Evolutionary conservation across 2,329 filamentous ascomycete genomes (phyloP).

Genomic region (Alternaria burnsii): DNA sequence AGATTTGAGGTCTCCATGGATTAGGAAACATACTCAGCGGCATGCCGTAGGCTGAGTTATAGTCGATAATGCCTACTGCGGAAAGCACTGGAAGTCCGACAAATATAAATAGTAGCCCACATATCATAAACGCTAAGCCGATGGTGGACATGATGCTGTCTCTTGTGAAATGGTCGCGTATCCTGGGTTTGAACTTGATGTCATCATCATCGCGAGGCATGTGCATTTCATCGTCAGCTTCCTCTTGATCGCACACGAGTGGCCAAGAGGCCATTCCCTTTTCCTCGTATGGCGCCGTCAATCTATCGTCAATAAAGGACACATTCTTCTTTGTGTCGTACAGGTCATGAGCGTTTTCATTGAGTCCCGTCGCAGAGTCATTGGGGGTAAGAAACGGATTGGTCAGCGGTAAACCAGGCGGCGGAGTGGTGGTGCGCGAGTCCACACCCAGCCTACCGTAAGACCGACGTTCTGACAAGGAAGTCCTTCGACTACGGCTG

Average conservation of each 20-base stretch:
- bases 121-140: slow-evolving; percentile 56
- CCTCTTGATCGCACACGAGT: slow-evolving; percentile 60
- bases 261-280: slow-evolving; percentile 54
- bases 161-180: slow-evolving; percentile 57
- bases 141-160: slow-evolving; percentile 55
- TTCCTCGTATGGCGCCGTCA: slow-evolving; percentile 56
- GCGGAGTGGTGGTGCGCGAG: slow-evolving; percentile 27
- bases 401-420: slow-evolving; percentile 12
- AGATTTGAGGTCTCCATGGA: slow-evolving; percentile 42
- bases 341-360: slow-evolving; percentile 27
- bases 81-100: slow-evolving; percentile 61
- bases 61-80: slow-evolving; percentile 52
- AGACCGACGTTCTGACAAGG: slow-evolving; percentile 24
- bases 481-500: slow-evolving; percentile 36
- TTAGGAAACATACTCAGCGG: slow-evolving; percentile 52
- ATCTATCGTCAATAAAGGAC: slow-evolving; percentile 58
- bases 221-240: slow-evolving; percentile 64
- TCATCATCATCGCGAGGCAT: slow-evolving; percentile 62
- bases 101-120: slow-evolving; percentile 61
- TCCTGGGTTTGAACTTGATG: slow-evolving; percentile 52
- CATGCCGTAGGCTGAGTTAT: slow-evolving; percentile 52
- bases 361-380: slow-evolving; percentile 38
- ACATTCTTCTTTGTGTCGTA: slow-evolving; percentile 42
- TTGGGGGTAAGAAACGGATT: slow-evolving; percentile 45
- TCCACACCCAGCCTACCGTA: slow-evolving; percentile 11